Evolutionary conservation across 2,329 filamentous ascomycete genomes (phyloP).

Genomic region (Ceratocystis diversiconidia): DNA sequence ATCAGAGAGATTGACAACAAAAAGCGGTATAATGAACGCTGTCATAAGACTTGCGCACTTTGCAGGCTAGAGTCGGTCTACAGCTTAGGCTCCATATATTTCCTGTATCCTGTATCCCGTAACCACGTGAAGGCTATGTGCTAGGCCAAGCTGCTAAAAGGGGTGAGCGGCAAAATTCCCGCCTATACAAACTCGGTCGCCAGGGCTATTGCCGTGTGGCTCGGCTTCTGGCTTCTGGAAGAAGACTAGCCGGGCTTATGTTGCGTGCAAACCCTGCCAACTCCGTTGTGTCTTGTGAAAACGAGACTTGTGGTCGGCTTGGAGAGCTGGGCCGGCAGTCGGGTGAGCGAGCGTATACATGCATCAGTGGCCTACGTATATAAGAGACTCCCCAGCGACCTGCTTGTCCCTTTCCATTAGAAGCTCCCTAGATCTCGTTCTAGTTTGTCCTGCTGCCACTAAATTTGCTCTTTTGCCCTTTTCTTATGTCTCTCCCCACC

Average conservation of each 20-base stretch:
- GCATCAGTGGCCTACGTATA: background rate
- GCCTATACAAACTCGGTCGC: background rate
- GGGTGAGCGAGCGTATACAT: background rate
- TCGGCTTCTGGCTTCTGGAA: background rate
- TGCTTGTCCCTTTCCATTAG: background rate
- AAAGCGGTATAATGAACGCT: too few species aligned
- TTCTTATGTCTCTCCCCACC: background rate
- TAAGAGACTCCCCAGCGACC: background rate
- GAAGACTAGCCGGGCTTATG: background rate
- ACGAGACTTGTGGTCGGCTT: background rate
- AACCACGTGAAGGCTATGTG: background rate
- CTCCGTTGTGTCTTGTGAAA: slow-evolving; percentile 5
- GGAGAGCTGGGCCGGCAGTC: background rate
- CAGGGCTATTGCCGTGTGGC: slow-evolving; percentile 6
- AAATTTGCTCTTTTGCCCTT: background rate
- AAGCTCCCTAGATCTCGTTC: background rate
- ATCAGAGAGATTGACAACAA: too few species aligned
- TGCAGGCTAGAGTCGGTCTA: background rate
- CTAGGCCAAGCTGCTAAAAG: background rate
- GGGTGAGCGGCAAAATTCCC: background rate
- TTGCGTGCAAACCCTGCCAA: background rate
- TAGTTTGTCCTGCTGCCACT: background rate
- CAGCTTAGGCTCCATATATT: background rate
- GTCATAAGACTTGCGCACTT: background rate
- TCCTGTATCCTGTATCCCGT: background rate